Base-by-base conservation (phyloP, 176 grass and related monocot species). In the Cymbopogon citratus region DNA sequence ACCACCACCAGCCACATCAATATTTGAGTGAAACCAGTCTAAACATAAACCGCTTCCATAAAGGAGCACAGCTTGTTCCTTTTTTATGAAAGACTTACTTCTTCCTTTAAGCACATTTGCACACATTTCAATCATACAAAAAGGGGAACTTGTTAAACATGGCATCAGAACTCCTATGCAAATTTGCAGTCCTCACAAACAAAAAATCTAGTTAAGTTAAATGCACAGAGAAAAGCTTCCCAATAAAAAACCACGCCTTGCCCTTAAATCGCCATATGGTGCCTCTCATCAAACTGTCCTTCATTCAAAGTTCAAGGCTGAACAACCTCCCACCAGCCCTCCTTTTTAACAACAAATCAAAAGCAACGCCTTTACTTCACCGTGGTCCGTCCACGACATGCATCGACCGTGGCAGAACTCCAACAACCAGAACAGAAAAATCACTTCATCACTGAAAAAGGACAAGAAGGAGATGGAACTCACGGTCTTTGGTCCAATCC, bases 401-500 rank as follows among this genome's bases (percentile, higher is more conserved):
- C 31, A 33, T 33, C 31, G 31, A 33, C 31, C 31, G 31, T 33
- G 1, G 31, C 31, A 33, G 31, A 33, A 33, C 31, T 33, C 25
- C 21, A 38, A 3, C 59, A 74, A 56, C 16, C 7, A 15, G 57
- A 66, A 34, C 9, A 78, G 41, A 2, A 71, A 71, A 44, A 34
- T 26, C 24, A 71, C 3, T 57, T 78, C 27, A 21, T 78, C 27
- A 19, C 0, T 71, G 56, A 51, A 72, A 72, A 66, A 70, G 11
- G 62, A 66, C 7, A 24, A 12, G 39, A 66, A 81, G 12, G 18
- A 78, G 21, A 52, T 83, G 10, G 8, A 74, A 74, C 76, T 68
- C 89, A 98, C 92, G 29, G 92, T 95, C 85, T 99, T 93, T 18
- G 89, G 96, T 28, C 96, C 92, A 46, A 95, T 95, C 41, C 91